Evolutionary conservation across 768 basidiomycete genomes (phyloP).

Genomic region (Thelephora ganbajun): DNA sequence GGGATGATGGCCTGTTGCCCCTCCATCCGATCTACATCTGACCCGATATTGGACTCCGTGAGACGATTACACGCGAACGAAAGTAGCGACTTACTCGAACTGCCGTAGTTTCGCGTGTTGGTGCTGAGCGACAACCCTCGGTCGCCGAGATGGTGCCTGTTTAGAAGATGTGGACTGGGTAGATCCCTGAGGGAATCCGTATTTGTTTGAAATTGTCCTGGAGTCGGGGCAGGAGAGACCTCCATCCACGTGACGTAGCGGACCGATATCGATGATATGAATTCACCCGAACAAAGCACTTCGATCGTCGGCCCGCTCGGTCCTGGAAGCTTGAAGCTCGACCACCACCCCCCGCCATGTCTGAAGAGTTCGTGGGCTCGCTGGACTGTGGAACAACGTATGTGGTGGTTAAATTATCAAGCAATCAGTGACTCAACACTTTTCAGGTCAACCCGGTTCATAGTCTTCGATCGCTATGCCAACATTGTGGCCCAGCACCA

Average conservation of each 20-base stretch:
- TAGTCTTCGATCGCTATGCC: conserved; percentile 79
- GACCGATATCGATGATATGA: too few species aligned
- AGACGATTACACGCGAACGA: not conserved
- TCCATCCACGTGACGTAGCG: too few species aligned
- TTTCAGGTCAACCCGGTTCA: conserved; percentile 76
- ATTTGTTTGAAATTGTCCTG: too few species aligned
- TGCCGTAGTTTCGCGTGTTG: not conserved
- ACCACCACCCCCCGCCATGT: conserved; percentile 21
- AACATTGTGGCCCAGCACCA: conserved; percentile 84
- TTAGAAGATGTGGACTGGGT: not conserved
- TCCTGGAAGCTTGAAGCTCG: too few species aligned
- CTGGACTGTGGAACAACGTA: conserved; percentile 94
- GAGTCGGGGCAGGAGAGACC: too few species aligned
- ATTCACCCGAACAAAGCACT: too few species aligned
- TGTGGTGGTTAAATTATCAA: conserved; percentile 16
- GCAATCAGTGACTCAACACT: conserved; percentile 1
- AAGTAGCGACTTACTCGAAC: not conserved
- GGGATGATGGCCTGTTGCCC: not conserved
- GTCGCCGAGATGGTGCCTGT: not conserved
- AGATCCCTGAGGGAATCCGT: too few species aligned
- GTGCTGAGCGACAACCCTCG: not conserved
- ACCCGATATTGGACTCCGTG: not conserved
- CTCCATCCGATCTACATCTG: not conserved
- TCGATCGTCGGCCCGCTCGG: too few species aligned
- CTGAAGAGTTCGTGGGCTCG: conserved; percentile 80